Evolutionary conservation across 768 basidiomycete species (phyloP).

Genomic region (Hygrophoropsis aurantiaca): DNA sequence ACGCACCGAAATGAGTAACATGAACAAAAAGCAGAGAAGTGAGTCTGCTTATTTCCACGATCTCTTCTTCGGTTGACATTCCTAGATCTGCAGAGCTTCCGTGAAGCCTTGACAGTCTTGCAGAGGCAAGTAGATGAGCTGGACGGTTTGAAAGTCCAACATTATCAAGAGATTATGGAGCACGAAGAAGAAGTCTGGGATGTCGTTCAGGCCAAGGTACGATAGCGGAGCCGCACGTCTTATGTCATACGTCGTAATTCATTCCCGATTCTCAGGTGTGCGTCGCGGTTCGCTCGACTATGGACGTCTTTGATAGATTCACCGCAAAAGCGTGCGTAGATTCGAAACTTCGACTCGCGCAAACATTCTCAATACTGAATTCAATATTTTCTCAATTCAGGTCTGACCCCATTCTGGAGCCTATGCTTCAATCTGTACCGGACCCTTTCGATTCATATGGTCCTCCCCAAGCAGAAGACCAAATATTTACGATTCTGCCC

Average conservation of each 20-base stretch:
- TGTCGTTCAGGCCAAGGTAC: slow-evolving; percentile 79
- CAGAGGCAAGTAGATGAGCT: slow-evolving; percentile 91
- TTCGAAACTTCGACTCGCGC: background rate
- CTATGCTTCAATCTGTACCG: slow-evolving; percentile 85
- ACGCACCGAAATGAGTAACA: slow-evolving; percentile 79
- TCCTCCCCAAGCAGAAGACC: slow-evolving; percentile 81
- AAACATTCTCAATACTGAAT: slow-evolving; percentile 7
- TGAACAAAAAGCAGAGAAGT: slow-evolving; percentile 88
- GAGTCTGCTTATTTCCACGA: slow-evolving; percentile 26
- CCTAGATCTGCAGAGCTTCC: slow-evolving; percentile 85
- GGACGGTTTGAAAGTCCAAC: slow-evolving; percentile 78
- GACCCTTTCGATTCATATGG: slow-evolving; percentile 95
- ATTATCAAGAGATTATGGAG: slow-evolving; percentile 87
- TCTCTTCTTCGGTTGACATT: slow-evolving; percentile 9
- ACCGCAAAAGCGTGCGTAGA: slow-evolving; percentile 77
- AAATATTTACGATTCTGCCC: slow-evolving; percentile 90
- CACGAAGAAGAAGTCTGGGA: slow-evolving; percentile 98
- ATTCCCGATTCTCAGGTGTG: slow-evolving; percentile 51
- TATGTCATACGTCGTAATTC: slow-evolving; percentile 11
- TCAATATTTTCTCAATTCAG: slow-evolving; percentile 34
- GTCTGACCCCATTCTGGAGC: slow-evolving; percentile 88
- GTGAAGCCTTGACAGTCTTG: slow-evolving; percentile 76
- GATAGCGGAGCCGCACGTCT: slow-evolving; percentile 3
- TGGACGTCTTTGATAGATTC: slow-evolving; percentile 89
- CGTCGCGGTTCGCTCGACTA: slow-evolving; percentile 82